phyloP scores from a whole-genome alignment of 2,329 filamentous ascomycete genomes.

The Monosporascus cannonballus region DNA sequence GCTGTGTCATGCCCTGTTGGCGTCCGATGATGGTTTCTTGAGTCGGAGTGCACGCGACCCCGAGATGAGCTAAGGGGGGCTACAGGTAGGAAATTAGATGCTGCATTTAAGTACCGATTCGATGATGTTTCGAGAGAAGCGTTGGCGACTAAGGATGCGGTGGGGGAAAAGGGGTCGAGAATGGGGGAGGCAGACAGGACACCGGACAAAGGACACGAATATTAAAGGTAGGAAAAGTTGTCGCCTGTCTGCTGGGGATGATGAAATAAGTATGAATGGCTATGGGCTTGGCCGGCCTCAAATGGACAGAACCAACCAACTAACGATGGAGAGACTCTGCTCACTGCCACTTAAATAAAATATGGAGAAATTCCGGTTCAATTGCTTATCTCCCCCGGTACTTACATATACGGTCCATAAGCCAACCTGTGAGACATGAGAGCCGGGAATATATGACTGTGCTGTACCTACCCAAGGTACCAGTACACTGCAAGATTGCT shows the following conservation, averaged over 20 bases:
- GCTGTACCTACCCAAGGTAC: too few species aligned
- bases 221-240: background rate
- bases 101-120: background rate
- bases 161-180: background rate
- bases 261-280: too few species aligned
- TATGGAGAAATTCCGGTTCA: too few species aligned
- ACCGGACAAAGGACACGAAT: background rate
- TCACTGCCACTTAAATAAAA: too few species aligned
- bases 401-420: too few species aligned
- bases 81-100: background rate
- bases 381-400: too few species aligned
- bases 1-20: conserved; percentile 18
- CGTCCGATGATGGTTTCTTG: conserved; percentile 1
- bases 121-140: background rate
- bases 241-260: background rate
- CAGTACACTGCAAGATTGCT: too few species aligned
- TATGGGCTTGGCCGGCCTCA: too few species aligned
- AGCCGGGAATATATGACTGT: too few species aligned
- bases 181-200: background rate
- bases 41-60: background rate
- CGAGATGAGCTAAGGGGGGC: background rate
- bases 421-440: too few species aligned
- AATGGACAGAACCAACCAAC: too few species aligned
- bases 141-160: background rate
- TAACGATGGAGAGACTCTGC: too few species aligned